Conservation (phyloP, 208 protist genomes). For the Crithidia brevicula region DNA sequence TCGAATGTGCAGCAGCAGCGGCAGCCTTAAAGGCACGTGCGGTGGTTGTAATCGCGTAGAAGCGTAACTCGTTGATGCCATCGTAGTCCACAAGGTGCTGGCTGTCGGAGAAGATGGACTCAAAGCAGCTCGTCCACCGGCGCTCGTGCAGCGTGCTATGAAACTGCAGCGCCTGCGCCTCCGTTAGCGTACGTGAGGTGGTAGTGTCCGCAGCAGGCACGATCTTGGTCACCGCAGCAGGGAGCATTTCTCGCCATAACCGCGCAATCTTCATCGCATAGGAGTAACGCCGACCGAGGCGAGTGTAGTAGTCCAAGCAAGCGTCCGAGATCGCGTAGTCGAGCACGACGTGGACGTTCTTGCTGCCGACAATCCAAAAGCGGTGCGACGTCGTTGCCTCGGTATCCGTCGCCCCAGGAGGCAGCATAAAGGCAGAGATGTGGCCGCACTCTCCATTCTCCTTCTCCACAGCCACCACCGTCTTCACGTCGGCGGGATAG, state of each 20-base stretch:
- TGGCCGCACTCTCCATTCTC: slow-evolving; percentile 68
- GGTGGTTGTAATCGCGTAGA: slow-evolving; percentile 53
- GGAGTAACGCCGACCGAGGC: slow-evolving; percentile 28
- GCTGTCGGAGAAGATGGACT: slow-evolving; percentile 51
- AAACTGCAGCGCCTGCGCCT: slow-evolving; percentile 20
- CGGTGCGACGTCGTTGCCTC: slow-evolving; percentile 4
- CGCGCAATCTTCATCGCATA: slow-evolving; percentile 39
- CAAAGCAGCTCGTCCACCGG: slow-evolving; percentile 53
- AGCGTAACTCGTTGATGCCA: slow-evolving; percentile 34
- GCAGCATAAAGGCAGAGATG: slow-evolving; percentile 43
- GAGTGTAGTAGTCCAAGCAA: slow-evolving; percentile 11
- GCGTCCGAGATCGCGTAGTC: slow-evolving; percentile 49
- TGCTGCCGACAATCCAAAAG: slow-evolving; percentile 66
- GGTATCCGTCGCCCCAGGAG: no score
- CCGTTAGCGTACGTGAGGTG: background rate
- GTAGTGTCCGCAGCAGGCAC: no score
- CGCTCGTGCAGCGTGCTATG: slow-evolving; percentile 30
- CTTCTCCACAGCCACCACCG: slow-evolving; percentile 52
- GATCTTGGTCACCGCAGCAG: background rate
- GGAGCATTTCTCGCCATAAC: slow-evolving; percentile 29
- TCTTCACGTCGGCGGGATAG: slow-evolving; percentile 30
- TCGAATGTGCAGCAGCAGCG: background rate
- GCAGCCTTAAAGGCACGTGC: slow-evolving; percentile 8
- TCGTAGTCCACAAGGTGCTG: slow-evolving; percentile 59
- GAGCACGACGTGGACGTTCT: slow-evolving; percentile 58